Conservation (phyloP, 2,329 filamentous ascomycete species). For the Xylariaceae sp. region DNA sequence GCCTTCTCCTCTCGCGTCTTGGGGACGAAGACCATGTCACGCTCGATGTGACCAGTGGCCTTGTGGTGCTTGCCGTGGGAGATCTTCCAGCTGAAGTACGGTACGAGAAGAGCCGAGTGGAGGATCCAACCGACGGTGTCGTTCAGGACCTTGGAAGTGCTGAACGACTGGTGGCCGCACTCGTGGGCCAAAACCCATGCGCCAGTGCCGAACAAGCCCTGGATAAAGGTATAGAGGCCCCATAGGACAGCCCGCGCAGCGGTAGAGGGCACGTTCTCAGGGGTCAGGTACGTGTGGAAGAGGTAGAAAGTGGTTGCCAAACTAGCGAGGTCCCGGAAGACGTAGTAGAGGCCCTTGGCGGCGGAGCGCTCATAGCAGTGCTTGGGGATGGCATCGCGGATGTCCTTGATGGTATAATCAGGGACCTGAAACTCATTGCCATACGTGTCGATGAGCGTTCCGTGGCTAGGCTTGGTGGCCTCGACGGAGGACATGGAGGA, state of each 20-base stretch:
- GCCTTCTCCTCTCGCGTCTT: conserved; percentile 82
- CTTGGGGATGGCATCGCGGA: conserved; percentile 92
- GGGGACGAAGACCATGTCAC: conserved; percentile 99
- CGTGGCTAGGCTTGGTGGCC: conserved; percentile 38
- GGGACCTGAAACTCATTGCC: conserved; percentile 92
- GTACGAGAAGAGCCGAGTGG: conserved; percentile 83
- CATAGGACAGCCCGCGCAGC: conserved; percentile 60
- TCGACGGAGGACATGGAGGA: conserved; percentile 77
- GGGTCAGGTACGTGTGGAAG: conserved; percentile 85
- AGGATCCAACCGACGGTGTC: conserved; percentile 88
- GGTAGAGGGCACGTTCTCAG: conserved; percentile 70
- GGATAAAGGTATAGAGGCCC: conserved; percentile 66
- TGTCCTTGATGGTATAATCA: conserved; percentile 96
- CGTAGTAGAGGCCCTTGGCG: conserved; percentile 70
- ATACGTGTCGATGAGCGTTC: conserved; percentile 80
- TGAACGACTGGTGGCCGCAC: conserved; percentile 96
- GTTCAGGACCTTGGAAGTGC: conserved; percentile 83
- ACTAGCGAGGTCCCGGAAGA: conserved; percentile 70
- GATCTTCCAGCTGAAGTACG: conserved; percentile 99
- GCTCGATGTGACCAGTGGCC: conserved; percentile 92
- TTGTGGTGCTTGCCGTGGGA: conserved; percentile 99
- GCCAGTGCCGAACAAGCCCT: conserved; percentile 90
- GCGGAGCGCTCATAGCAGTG: conserved; percentile 93
- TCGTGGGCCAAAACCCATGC: conserved; percentile 97
- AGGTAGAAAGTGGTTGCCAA: conserved; percentile 75